phyloP scores from a whole-genome alignment of 495 filamentous ascomycete species.

The Lepraria neglecta region DNA sequence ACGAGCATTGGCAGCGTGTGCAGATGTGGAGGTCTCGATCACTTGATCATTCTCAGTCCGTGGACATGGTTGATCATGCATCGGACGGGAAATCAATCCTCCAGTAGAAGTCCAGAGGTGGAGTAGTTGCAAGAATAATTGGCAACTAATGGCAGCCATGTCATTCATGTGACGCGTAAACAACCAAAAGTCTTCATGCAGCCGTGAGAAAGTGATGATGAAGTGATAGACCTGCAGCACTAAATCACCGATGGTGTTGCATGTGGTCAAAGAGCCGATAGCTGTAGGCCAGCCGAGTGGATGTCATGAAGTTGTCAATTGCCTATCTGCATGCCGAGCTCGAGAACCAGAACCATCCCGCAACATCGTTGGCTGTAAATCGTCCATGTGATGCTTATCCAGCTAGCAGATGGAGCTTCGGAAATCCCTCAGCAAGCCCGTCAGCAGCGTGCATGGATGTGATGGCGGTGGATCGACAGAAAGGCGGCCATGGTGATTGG shows the following conservation, averaged over 20 bases:
- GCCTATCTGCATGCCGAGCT: slow-evolving; percentile 4
- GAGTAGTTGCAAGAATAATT: slow-evolving; percentile 10
- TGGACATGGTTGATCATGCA: slow-evolving; percentile 18
- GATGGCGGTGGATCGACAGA: slow-evolving; percentile 13
- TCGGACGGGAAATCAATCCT: not conserved
- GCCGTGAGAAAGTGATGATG: slow-evolving; percentile 14
- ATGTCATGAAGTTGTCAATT: slow-evolving; percentile 7
- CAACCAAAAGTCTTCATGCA: slow-evolving; percentile 16
- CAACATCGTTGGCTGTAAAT: slow-evolving; percentile 12
- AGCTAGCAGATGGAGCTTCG: slow-evolving; percentile 11
- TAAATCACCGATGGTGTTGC: slow-evolving; percentile 7
- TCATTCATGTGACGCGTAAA: slow-evolving; percentile 25
- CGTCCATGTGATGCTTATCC: not conserved
- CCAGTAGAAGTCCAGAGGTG: slow-evolving; percentile 17
- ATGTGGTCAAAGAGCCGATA: slow-evolving; percentile 19
- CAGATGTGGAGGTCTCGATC: slow-evolving; percentile 13
- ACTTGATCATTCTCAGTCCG: slow-evolving; percentile 23
- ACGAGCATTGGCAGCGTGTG: slow-evolving; percentile 2
- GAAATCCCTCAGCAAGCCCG: slow-evolving; percentile 16
- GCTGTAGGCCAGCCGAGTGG: slow-evolving; percentile 20
- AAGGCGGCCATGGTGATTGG: not conserved
- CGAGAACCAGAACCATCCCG: not conserved
- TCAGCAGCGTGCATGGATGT: slow-evolving; percentile 20
- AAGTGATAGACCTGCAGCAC: slow-evolving; percentile 19
- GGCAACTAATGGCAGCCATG: slow-evolving; percentile 16